Conservation (phyloP, 192 early-diverging fungal species). For the Lobosporangium transversale region DNA sequence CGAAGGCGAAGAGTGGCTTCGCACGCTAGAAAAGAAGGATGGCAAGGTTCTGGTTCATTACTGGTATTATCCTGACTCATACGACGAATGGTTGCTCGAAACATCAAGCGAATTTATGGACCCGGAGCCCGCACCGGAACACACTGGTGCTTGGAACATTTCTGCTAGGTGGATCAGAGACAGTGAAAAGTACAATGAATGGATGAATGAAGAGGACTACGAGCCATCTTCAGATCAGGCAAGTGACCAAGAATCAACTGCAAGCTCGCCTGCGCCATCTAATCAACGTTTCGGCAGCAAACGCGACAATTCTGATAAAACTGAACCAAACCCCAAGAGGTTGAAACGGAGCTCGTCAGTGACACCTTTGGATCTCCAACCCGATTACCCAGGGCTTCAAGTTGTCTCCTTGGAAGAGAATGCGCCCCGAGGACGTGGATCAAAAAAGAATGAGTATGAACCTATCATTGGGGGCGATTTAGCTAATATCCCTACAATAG, state of each 20-base stretch:
- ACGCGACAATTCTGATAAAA: conserved; percentile 40
- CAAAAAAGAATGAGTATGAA: conserved; percentile 72
- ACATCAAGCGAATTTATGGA: conserved; percentile 69
- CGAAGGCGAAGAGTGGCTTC: conserved; percentile 66
- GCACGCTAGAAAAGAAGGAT: conserved; percentile 69
- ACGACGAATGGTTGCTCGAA: conserved; percentile 77
- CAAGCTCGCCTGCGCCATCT: conserved; percentile 40
- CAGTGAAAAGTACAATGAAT: conserved; percentile 78
- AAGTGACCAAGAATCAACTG: conserved; percentile 31
- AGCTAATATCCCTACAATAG: conserved; percentile 63
- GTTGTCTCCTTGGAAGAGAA: conserved; percentile 64
- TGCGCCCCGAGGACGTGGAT: conserved; percentile 56
- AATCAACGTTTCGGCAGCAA: conserved; percentile 49
- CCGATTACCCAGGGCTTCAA: conserved; percentile 56
- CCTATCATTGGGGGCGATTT: conserved; percentile 67
- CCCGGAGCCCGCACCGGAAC: conserved; percentile 68
- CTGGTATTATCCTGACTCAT: conserved; percentile 86
- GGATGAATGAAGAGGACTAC: conserved; percentile 92
- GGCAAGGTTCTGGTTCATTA: conserved; percentile 76
- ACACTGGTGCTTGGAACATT: conserved; percentile 76
- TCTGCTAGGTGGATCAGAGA: conserved; percentile 79
- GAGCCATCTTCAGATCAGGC: conserved; percentile 63
- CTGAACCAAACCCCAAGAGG: conserved; percentile 37
- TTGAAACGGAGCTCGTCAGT: conserved; percentile 38
- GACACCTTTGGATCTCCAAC: conserved; percentile 53